phyloP scores from a whole-genome alignment of 371 early-diverging fungal species.

The Mycotypha africana region DNA sequence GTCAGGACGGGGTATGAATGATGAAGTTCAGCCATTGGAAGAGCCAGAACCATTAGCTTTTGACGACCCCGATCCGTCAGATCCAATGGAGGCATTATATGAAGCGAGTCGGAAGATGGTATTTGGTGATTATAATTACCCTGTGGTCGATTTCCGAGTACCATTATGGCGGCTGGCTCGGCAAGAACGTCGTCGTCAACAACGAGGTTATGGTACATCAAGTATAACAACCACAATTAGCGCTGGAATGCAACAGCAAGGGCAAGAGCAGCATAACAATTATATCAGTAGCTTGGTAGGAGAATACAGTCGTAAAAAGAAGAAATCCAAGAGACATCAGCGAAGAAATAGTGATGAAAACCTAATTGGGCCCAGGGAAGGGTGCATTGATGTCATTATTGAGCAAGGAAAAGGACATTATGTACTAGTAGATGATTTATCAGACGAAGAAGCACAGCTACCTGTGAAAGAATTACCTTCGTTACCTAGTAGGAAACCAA shows the following conservation, averaged over 20 bases:
- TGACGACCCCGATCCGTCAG: conserved; percentile 33
- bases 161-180: conserved; percentile 40
- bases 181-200: conserved; percentile 2
- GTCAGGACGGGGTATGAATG: conserved; percentile 31
- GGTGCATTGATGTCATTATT: conserved; percentile 44
- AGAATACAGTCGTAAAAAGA: neutral
- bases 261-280: no score
- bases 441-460: neutral
- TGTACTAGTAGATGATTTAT: conserved; percentile 26
- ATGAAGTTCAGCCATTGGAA: conserved; percentile 18
- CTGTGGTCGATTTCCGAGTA: conserved; percentile 43
- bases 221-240: neutral
- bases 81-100: conserved; percentile 39
- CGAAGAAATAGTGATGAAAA: neutral
- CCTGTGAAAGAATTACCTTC: no score
- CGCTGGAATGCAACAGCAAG: no score
- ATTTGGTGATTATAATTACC: conserved; percentile 54
- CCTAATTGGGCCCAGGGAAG: conserved; percentile 24
- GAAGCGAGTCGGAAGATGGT: conserved; percentile 35
- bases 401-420: conserved; percentile 44
- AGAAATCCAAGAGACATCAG: no score
- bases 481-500: no score
- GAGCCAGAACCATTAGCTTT: conserved; percentile 27
- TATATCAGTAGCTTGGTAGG: neutral
- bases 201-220: conserved; percentile 3